Evolutionary conservation across 2,329 filamentous ascomycete genomes (phyloP).

Genomic region (Ophiocordyceps sinensis): DNA sequence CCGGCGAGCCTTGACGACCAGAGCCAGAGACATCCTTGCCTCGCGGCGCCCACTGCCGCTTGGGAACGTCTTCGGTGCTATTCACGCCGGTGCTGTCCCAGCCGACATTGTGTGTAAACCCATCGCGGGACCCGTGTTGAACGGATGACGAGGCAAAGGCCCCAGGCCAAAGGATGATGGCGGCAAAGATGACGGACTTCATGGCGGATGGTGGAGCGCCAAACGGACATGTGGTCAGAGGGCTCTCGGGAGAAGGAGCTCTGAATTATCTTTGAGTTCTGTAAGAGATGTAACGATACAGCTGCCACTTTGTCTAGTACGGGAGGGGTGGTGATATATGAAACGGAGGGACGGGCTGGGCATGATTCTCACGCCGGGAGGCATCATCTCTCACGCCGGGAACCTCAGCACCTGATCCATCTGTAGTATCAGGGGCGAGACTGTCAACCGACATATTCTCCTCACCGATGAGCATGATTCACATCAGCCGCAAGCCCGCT

Average conservation of each 20-base stretch:
- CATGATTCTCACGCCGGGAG: too few species aligned
- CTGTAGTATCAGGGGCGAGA: too few species aligned
- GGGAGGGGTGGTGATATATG: not conserved
- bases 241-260: too few species aligned
- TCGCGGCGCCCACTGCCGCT: not conserved
- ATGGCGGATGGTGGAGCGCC: not conserved
- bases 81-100: not conserved
- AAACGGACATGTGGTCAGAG: not conserved
- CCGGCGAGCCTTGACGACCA: not conserved
- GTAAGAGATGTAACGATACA: too few species aligned
- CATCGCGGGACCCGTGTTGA: not conserved
- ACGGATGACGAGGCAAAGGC: not conserved
- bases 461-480: too few species aligned
- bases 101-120: not conserved
- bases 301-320: not conserved
- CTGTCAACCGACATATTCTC: too few species aligned
- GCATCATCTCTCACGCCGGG: too few species aligned
- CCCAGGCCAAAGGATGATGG: not conserved
- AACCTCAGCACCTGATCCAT: too few species aligned
- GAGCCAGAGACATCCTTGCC: not conserved
- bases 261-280: too few species aligned
- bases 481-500: too few species aligned
- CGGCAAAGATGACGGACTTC: not conserved
- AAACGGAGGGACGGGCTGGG: too few species aligned
- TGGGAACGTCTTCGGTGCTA: not conserved